Evolutionary conservation across 805 yeast genomes (phyloP), one percentile per base, ranked within the genome.

Genomic region (Ogataea henricii): DNA sequence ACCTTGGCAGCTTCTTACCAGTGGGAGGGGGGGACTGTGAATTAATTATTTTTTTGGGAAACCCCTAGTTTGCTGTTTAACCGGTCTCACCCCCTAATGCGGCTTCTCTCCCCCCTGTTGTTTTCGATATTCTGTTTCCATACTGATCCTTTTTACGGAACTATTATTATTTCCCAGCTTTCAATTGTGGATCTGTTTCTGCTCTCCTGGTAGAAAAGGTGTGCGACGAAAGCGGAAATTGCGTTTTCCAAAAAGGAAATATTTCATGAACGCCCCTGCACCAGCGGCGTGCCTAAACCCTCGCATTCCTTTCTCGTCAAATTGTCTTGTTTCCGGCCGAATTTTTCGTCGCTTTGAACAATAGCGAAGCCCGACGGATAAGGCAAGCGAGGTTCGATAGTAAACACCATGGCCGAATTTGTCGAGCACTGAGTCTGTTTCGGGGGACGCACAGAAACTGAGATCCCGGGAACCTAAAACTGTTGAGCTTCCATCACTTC

Each of bases 161-260:
- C 5, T 25, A 42, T 42, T 42, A 42, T 42, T 42, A 42, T 22
- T 42, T 33, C 14, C 45, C 34, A 22, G 9, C 26, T 4, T n/a
- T 40, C 44, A 12, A 18, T 26, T 40, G 25, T 12, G 33, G 42
- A 39, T 39, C 42, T 39, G 42, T 26, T 39, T 34, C 33, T 35
- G 36, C 29, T 22, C 16, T 47, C 51, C 54, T 27, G 47, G 6
- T 46, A 32, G 13, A 22, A 44, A 16, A 23, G 51, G 45, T 33
- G 25, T 29, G 4, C 9, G 25, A 14, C 51, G 7, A 47, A 47
- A 34, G n/a, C 12, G 51, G 54, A 37, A 50, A 47, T 29, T 3
- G 3, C 6, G 10, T 33, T 44, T 50, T 37, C 51, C 54, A 40
- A 44, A 50, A 50, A 50, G 29, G 48, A 33, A 16, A 43, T 35